Conservation (phyloP, 805 yeast genomes). For the Saccharomyces jurei region DNA sequence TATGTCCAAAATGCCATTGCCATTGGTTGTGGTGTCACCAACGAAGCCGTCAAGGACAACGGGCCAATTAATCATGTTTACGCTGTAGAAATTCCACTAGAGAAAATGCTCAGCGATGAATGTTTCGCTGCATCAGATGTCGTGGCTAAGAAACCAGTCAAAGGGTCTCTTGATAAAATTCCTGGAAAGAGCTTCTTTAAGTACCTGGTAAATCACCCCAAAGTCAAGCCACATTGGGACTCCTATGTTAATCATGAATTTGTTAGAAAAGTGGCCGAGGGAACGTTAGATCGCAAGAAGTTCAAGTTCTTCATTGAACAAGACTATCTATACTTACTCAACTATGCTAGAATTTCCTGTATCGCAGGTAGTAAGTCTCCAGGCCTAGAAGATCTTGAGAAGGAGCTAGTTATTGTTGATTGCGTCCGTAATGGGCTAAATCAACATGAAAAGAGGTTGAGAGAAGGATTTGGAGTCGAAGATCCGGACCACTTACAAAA, state of each 20-base stretch:
- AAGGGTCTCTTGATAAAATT: background rate
- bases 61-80: slow-evolving; percentile 73
- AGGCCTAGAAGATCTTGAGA: slow-evolving; percentile 40
- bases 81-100: slow-evolving; percentile 30
- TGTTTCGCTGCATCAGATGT: slow-evolving; percentile 24
- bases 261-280: slow-evolving; percentile 44
- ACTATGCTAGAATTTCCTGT: slow-evolving; percentile 59
- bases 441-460: slow-evolving; percentile 48
- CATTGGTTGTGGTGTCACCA: slow-evolving; percentile 31
- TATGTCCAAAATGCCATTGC: slow-evolving; percentile 62
- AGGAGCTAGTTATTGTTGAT: slow-evolving; percentile 43
- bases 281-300: slow-evolving; percentile 39
- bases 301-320: slow-evolving; percentile 47
- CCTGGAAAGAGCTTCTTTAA: slow-evolving; percentile 31
- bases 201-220: slow-evolving; percentile 49
- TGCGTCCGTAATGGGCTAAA: slow-evolving; percentile 48
- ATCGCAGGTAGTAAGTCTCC: slow-evolving; percentile 59
- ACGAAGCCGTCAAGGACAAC: slow-evolving; percentile 40
- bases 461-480: slow-evolving; percentile 26
- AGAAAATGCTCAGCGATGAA: slow-evolving; percentile 29
- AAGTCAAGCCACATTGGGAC: slow-evolving; percentile 48
- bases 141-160: slow-evolving; percentile 1
- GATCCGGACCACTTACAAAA: slow-evolving; percentile 40
- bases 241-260: slow-evolving; percentile 55
- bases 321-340: slow-evolving; percentile 60